Evolutionary conservation across 768 basidiomycete genomes (phyloP), one percentile per base, ranked within the genome.

Genomic region (Antrodiella citrinella): DNA sequence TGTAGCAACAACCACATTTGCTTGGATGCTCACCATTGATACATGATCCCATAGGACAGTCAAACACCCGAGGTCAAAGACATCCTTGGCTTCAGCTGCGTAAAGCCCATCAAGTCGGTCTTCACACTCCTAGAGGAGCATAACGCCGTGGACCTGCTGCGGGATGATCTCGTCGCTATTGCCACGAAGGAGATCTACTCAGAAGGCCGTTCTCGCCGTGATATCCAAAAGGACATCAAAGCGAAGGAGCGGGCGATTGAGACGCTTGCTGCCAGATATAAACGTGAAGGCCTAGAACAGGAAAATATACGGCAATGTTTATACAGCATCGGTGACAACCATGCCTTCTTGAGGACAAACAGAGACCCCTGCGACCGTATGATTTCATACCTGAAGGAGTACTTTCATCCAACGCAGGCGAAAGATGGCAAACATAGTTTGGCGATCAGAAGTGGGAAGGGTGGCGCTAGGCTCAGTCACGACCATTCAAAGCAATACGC

Each of bases 311-410:
- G 83, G 24, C 85, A 90, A 60, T 91, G 88, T 60, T 65, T 92
- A 45, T 92, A 91, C 63, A 87, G 84, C 58, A 91, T 92, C 46
- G 90, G 90, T 2, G 90, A 92, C 65, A 92, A 92, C 59, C 87
- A 91, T 61, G 86, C 90, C 10, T 92, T 92, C 74, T 67, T 91
- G 54, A 80, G 90, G 23, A 79, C 78, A 49, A 91, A 92, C 56
- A 86, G 90, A 35, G 90, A 92, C 61, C 90, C 90, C 44, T 92
- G 90, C 67, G 89, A 92, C 51, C 74, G 76, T 50, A 86, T 91
- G 86, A 91, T 92, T 47, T 62, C 58, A 3, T 86, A 82, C 59
- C 69, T 92, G 56, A 87, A 86, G 62, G 68, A 81, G 52, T 74
- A 84, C 60, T 92, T 91, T 74, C 78, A 91, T 55, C 77, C 90